A percentile compares a stretch with the other conserved stretches of the same genome.
phyloP scores from a whole-genome alignment of 306 rosid species.

The Rosa lucieae region DNA sequence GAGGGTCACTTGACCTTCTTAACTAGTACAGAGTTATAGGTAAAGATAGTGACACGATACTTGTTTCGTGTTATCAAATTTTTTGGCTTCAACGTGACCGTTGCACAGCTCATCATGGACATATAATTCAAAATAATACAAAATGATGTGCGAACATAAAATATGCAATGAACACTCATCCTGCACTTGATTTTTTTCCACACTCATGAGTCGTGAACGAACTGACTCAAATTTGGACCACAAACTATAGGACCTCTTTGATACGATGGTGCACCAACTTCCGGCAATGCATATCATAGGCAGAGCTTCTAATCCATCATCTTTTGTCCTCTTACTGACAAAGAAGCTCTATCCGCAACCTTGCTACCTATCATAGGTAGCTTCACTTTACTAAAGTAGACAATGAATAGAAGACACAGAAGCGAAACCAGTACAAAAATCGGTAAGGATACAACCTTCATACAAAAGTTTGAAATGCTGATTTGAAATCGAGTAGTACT shows the following conservation, averaged over 20 bases:
- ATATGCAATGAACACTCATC: no score
- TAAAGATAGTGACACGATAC: no score
- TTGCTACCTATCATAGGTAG: constrained; percentile 68
- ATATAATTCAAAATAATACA: no score
- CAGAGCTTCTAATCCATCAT: background rate
- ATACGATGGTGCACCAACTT: background rate
- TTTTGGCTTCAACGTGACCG: no score
- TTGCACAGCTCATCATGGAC: no score
- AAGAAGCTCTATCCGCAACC: constrained; percentile 37
- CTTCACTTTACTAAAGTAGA: constrained; percentile 61
- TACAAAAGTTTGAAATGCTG: constrained; percentile 34
- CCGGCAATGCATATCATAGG: background rate
- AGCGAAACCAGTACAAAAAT: constrained; percentile 58
- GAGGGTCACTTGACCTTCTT: no score
- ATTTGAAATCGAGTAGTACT: constrained; percentile 30
- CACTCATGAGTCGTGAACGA: no score
- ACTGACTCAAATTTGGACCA: no score
- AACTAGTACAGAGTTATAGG: no score
- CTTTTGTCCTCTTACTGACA: constrained; percentile 30
- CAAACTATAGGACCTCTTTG: background rate
- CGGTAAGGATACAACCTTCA: constrained; percentile 48
- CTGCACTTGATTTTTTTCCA: no score
- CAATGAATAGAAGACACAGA: constrained; percentile 53
- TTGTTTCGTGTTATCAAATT: no score
- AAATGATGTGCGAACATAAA: no score